phyloP scores from a whole-genome alignment of 2,329 filamentous ascomycete genomes.

The Fusarium setosum region DNA sequence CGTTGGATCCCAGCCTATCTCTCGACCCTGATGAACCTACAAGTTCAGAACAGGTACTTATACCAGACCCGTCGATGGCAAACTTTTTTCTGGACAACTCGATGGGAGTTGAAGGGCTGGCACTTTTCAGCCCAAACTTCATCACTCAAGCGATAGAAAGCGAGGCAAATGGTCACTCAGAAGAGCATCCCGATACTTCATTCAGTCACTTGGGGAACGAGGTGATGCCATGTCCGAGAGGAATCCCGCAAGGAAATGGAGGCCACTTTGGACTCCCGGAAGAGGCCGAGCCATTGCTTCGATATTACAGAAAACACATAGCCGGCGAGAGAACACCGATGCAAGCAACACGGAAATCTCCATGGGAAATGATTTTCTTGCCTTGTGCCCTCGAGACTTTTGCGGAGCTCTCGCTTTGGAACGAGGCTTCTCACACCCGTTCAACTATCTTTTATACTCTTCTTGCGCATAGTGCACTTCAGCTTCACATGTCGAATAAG shows the following conservation, averaged over 20 bases:
- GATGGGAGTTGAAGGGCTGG: conserved; percentile 35
- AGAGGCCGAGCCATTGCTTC: conserved; percentile 42
- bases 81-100: conserved; percentile 34
- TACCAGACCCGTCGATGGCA: conserved; percentile 20
- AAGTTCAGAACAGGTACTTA: conserved; percentile 9
- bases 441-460: conserved; percentile 53
- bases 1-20: conserved; percentile 21
- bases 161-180: not conserved
- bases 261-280: conserved; percentile 14
- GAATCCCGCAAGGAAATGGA: not conserved
- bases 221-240: not conserved
- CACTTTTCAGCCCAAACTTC: conserved; percentile 37
- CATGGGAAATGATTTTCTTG: conserved; percentile 56
- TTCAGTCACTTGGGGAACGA: not conserved
- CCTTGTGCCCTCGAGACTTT: conserved; percentile 55
- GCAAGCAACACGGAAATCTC: conserved; percentile 51
- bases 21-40: conserved; percentile 6
- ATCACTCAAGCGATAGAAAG: conserved; percentile 35
- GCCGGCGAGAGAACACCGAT: conserved; percentile 41
- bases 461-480: conserved; percentile 56
- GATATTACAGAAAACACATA: conserved; percentile 44
- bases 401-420: conserved; percentile 55
- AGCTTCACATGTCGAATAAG: conserved; percentile 43
- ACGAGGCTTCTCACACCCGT: conserved; percentile 51
- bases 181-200: not conserved